Evolutionary conservation across 2,329 filamentous ascomycete genomes (phyloP).

Genomic region (Domatiomyces catenatus): DNA sequence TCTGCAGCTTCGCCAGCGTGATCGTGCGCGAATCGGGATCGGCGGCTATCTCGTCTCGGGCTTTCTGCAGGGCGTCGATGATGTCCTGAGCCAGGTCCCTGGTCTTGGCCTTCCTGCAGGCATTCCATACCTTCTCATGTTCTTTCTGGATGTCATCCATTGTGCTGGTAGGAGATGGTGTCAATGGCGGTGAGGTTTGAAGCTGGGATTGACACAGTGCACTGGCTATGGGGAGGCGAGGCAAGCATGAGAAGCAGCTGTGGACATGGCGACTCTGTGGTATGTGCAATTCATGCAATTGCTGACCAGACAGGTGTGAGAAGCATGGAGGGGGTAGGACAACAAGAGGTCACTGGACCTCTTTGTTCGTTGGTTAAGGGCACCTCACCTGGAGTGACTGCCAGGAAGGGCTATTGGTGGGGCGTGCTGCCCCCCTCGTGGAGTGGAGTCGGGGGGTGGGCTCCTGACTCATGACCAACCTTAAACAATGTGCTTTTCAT

Average conservation of each 20-base stretch:
- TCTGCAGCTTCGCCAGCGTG: conserved; percentile 70
- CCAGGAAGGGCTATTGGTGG: not conserved
- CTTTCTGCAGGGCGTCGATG: conserved; percentile 59
- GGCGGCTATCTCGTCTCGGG: conserved; percentile 58
- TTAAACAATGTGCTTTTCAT: no score
- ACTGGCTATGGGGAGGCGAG: not conserved
- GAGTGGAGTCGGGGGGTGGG: not conserved
- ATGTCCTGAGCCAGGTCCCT: conserved; percentile 70
- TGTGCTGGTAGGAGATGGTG: conserved; percentile 3
- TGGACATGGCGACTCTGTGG: not conserved
- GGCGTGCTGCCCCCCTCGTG: not conserved
- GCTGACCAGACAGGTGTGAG: no score
- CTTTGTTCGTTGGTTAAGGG: not conserved
- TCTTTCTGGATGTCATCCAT: conserved; percentile 60
- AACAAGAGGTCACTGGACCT: not conserved
- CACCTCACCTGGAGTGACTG: not conserved
- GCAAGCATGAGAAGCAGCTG: not conserved
- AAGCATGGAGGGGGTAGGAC: not conserved
- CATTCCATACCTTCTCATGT: conserved; percentile 54
- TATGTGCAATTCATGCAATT: not conserved
- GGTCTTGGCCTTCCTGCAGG: conserved; percentile 52
- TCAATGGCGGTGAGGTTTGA: not conserved
- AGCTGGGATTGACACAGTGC: not conserved
- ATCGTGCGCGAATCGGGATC: conserved; percentile 57
- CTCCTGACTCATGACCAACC: no score